Percentiles rank a stretch among this genome's conserved stretches.
These are phyloP conservation scores for Speleostelium caveatum DNA, from an alignment of 78 protist species.

Conservation along the genomic window DNA sequence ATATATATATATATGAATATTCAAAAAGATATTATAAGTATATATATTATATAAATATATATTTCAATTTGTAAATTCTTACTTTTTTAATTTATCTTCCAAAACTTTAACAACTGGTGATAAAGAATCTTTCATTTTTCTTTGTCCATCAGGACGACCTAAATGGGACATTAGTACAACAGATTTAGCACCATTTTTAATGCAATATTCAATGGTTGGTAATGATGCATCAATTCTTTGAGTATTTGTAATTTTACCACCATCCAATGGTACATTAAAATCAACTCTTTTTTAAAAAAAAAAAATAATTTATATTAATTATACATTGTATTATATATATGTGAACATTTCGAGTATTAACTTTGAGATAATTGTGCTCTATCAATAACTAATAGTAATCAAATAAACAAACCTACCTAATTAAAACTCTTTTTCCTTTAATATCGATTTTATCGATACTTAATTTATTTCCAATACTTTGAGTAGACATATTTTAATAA, in stretches of 20 bases:
- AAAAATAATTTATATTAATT: background rate
- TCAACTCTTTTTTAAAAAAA: slow-evolving; percentile 86
- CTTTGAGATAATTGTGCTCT: background rate
- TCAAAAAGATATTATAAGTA: too few species aligned
- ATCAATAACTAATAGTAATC: too few species aligned
- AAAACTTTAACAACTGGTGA: slow-evolving; percentile 90
- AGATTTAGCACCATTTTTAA: slow-evolving; percentile 90
- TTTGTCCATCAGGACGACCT: slow-evolving; percentile 99
- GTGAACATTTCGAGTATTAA: background rate
- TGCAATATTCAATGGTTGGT: slow-evolving; percentile 96
- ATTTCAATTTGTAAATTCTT: too few species aligned
- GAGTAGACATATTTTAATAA: slow-evolving; percentile 52
- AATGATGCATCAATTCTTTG: slow-evolving; percentile 95
- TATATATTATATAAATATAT: background rate
- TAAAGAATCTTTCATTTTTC: slow-evolving; percentile 86
- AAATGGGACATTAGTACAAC: slow-evolving; percentile 97
- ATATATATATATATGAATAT: too few species aligned
- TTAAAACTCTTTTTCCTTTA: slow-evolving; percentile 92
- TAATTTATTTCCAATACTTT: slow-evolving; percentile 84
- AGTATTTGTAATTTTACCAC: slow-evolving; percentile 84
- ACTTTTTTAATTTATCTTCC: slow-evolving; percentile 67
- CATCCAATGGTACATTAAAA: slow-evolving; percentile 94
- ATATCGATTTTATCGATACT: slow-evolving; percentile 82
- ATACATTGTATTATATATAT: background rate
- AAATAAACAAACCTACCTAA: slow-evolving; percentile 88